These are phyloP conservation scores for Silene uniflora DNA, from an alignment of 148 eudicot genomes.

Conservation along the genomic window DNA sequence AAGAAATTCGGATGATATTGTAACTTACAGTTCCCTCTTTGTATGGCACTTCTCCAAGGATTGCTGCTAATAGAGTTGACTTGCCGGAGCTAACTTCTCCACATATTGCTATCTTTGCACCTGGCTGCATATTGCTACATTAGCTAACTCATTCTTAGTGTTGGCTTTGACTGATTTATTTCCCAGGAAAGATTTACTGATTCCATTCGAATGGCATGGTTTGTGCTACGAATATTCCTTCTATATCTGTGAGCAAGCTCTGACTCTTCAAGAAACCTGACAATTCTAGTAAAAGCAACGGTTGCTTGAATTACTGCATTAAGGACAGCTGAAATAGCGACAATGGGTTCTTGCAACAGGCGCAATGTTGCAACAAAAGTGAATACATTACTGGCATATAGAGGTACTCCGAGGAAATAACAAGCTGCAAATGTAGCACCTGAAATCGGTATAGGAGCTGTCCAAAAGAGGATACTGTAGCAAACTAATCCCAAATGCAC, in stretches of 20 bases:
- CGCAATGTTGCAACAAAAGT: conserved; percentile 67
- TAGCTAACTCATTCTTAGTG: too few relatives aligned
- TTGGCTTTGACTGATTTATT: conserved; percentile 35
- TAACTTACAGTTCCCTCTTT: conserved; percentile 56
- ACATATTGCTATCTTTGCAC: conserved; percentile 68
- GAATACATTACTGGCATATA: conserved; percentile 65
- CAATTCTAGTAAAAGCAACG: conserved; percentile 59
- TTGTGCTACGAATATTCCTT: conserved; percentile 7
- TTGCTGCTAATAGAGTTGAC: conserved; percentile 64
- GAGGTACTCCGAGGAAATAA: conserved; percentile 45
- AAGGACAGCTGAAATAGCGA: conserved; percentile 56
- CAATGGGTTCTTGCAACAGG: conserved; percentile 62
- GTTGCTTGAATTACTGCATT: conserved; percentile 60
- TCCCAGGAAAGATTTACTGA: conserved; percentile 62
- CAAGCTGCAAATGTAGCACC: conserved; percentile 69
- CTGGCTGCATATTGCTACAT: conserved; percentile 43
- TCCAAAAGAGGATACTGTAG: conserved; percentile 52
- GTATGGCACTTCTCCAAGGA: conserved; percentile 70
- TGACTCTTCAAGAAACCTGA: conserved; percentile 55
- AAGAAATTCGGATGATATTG: not conserved
- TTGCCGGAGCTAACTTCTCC: conserved; percentile 88
- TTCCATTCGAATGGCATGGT: conserved; percentile 27
- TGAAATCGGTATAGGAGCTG: conserved; percentile 60
- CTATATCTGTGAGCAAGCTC: conserved; percentile 46
- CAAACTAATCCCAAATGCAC: conserved; percentile 53